These are phyloP conservation scores for Umbelopsis sp. DNA, from an alignment of 192 early-diverging fungal genomes.

Conservation along the genomic window DNA sequence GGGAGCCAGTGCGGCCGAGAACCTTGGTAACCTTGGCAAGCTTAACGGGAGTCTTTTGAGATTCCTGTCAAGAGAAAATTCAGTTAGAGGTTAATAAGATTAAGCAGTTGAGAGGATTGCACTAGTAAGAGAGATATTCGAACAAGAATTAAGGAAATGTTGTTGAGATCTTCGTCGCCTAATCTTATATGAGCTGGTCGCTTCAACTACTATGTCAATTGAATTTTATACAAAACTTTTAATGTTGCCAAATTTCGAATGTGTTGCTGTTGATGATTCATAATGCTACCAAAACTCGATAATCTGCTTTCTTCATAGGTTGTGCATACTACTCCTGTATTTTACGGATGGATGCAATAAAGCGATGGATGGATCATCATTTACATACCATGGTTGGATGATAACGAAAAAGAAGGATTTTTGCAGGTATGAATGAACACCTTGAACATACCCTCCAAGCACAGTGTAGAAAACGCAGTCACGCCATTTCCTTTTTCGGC, in stretches of 20 bases:
- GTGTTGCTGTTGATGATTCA: neutral
- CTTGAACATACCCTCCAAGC: neutral
- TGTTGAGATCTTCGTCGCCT: too few relatives aligned
- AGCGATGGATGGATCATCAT: neutral
- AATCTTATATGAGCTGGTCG: too few relatives aligned
- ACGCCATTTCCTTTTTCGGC: neutral
- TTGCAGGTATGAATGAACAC: neutral
- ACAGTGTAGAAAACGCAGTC: constrained; percentile 12
- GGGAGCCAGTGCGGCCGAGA: constrained; percentile 98
- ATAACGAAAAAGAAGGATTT: constrained; percentile 18
- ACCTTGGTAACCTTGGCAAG: constrained; percentile 94
- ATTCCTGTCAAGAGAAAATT: constrained; percentile 16
- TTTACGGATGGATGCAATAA: constrained; percentile 11
- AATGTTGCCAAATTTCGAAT: neutral
- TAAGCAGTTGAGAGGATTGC: neutral
- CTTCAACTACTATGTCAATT: too few relatives aligned
- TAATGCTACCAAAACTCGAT: neutral
- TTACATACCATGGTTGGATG: constrained; percentile 20
- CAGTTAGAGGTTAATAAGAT: neutral
- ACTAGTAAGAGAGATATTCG: neutral
- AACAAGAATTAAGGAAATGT: too few relatives aligned
- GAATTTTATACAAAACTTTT: too few relatives aligned
- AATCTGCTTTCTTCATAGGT: neutral
- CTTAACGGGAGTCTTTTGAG: constrained; percentile 69
- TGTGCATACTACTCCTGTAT: neutral